Conservation (phyloP, 2,329 filamentous ascomycete species). For the Penicillium sp. region DNA sequence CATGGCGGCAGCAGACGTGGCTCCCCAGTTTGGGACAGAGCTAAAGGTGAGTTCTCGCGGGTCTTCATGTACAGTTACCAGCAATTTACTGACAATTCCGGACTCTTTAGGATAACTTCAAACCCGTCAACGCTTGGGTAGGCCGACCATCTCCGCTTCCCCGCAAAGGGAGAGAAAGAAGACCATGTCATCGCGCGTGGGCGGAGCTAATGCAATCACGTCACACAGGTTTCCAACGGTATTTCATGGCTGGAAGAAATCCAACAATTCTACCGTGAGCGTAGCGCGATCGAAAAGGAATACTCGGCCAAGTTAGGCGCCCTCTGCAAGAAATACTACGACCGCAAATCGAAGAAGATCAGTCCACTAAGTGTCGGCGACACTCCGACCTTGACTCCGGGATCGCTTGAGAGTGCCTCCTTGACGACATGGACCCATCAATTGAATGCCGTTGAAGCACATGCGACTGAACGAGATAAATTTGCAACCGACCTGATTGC, state of each 20-base stretch:
- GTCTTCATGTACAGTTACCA: background rate
- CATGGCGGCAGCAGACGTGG: constrained; percentile 82
- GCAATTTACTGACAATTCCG: constrained; percentile 26
- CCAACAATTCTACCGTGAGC: constrained; percentile 95
- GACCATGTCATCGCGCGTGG: constrained; percentile 12
- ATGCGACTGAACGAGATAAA: constrained; percentile 86
- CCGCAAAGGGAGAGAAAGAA: constrained; percentile 11
- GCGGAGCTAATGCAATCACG: constrained; percentile 23
- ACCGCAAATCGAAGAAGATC: constrained; percentile 92
- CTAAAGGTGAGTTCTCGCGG: constrained; percentile 70
- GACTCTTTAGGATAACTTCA: constrained; percentile 86
- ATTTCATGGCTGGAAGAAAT: constrained; percentile 97
- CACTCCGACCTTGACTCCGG: constrained; percentile 87
- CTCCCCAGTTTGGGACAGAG: constrained; percentile 89
- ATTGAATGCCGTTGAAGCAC: constrained; percentile 83
- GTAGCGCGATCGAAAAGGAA: constrained; percentile 93
- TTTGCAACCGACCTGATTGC: constrained; percentile 77
- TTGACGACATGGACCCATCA: constrained; percentile 97
- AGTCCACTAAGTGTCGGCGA: constrained; percentile 90
- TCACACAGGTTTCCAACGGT: constrained; percentile 70
- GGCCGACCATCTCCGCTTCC: constrained; percentile 29
- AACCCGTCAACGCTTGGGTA: constrained; percentile 89
- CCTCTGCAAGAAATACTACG: constrained; percentile 94
- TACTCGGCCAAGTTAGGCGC: constrained; percentile 86
- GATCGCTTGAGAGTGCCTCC: constrained; percentile 93